Base-by-base conservation (phyloP, 768 basidiomycete species). In the Hericium coralloides region DNA sequence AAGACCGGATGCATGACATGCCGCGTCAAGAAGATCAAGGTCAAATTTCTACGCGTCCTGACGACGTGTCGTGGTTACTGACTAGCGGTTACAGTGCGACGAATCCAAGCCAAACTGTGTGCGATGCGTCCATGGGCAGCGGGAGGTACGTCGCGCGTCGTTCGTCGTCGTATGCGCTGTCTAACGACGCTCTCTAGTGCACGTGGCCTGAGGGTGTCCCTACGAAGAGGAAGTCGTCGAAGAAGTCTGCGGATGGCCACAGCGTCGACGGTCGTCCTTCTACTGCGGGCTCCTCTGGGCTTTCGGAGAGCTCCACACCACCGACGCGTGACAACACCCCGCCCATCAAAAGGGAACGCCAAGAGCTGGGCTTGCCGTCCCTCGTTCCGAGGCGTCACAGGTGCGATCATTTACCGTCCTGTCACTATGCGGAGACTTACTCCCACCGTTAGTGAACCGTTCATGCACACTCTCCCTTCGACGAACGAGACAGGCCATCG, bases 1-100 rank as follows among this genome's bases (percentile, higher is more conserved):
- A 94, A 95, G 75, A 93, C 92, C 1, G 94, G 94, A 22, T 98
- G 94, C 68, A 73, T 95, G 68, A 94, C 91, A 45, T 98, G 94
- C 79, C 81, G 94, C 64, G 82, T 84, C 60, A 94, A 95, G 78
- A 91, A 95, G 78, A 92, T 98, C 66, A 97, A 97, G 81, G 90
- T 89, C 60, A 55, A 79, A 67, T 55, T 55, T 49, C 49, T 43
- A n/a, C 56, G 2, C 49, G 41, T n/a, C 36, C 20, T 12, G 3
- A 22, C 38, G 2, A 14, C 15, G 22, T 23, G 25, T 26, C 41
- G 5, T 23, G 18, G 4, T 14, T 23, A 50, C 49, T 41, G 59
- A 37, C 54, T 58, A 20, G 38, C 45, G 48, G 38, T 41, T 55
- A 15, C 61, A 92, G 88, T 98, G 94, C 70, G 94, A 95, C 69